Evolutionary conservation across 2,329 filamentous ascomycete genomes (phyloP).

Genomic region (Colletotrichum gigasporum): DNA sequence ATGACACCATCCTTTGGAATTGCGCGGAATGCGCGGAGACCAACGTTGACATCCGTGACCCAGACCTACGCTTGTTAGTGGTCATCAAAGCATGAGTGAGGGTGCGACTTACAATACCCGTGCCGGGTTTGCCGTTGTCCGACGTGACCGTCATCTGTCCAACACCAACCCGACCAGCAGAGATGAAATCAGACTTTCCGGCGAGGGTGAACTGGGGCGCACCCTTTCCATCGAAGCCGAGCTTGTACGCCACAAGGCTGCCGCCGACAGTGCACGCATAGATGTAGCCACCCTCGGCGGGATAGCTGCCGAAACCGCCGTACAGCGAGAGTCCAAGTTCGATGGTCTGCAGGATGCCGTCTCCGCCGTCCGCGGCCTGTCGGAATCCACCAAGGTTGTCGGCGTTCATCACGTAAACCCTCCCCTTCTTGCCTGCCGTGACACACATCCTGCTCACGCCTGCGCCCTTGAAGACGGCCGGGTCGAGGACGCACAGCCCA

Average conservation of each 20-base stretch:
- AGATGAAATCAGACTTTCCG: constrained; percentile 36
- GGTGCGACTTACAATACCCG: constrained; percentile 42
- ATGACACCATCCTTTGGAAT: constrained; percentile 48
- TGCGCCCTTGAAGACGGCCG: constrained; percentile 43
- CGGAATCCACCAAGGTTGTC: constrained; percentile 53
- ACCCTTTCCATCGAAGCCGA: constrained; percentile 33
- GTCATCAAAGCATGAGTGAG: not conserved
- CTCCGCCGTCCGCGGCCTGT: constrained; percentile 45
- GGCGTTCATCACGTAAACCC: constrained; percentile 49
- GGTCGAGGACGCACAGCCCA: constrained; percentile 45
- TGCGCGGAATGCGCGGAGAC: constrained; percentile 49
- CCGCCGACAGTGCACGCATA: constrained; percentile 42
- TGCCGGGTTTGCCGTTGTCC: constrained; percentile 44
- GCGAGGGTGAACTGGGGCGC: constrained; percentile 44
- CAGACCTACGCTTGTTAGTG: constrained; percentile 39
- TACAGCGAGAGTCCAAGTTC: constrained; percentile 44
- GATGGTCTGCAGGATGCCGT: constrained; percentile 48
- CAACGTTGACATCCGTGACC: constrained; percentile 49
- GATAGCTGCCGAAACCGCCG: constrained; percentile 49
- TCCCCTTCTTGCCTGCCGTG: constrained; percentile 49
- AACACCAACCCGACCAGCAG: constrained; percentile 41
- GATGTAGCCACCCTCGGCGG: constrained; percentile 52
- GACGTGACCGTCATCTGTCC: constrained; percentile 48
- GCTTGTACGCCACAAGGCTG: constrained; percentile 31
- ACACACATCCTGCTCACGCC: constrained; percentile 47